Conservation (phyloP, 805 yeast genomes). For the Maudiozyma pseudohumilis region DNA sequence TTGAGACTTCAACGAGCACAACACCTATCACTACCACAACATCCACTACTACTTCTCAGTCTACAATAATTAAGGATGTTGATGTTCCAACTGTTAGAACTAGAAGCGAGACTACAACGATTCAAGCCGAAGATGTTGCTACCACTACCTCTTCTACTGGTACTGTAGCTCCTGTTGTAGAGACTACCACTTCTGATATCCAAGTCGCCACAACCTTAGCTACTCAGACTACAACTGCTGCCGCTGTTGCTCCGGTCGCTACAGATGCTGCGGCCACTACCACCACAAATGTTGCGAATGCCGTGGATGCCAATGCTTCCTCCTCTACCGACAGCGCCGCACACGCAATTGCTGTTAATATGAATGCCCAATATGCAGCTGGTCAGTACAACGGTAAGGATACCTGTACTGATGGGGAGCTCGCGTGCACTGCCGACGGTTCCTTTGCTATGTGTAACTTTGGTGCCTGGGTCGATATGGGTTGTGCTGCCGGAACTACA, state of each 20-base stretch:
- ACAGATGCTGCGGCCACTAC: constrained; percentile 7
- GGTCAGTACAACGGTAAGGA: constrained; percentile 38
- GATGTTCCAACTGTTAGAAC: neutral
- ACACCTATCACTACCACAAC: constrained; percentile 1
- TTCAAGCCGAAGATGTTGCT: neutral
- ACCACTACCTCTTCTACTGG: neutral
- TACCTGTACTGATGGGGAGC: constrained; percentile 39
- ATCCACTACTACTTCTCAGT: neutral
- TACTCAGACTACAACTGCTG: neutral
- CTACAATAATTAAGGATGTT: neutral
- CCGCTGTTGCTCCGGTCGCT: constrained; percentile 3
- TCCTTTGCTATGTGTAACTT: constrained; percentile 43
- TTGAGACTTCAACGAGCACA: constrained; percentile 4
- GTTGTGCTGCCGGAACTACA: constrained; percentile 54
- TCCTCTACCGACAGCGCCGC: constrained; percentile 29
- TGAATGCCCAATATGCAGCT: constrained; percentile 35
- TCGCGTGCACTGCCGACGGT: constrained; percentile 44
- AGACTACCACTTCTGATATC: neutral
- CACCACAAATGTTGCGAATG: constrained; percentile 3
- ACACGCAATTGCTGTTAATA: constrained; percentile 33
- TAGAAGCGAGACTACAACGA: neutral
- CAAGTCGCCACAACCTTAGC: neutral
- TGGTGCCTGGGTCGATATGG: constrained; percentile 46
- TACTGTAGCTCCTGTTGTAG: neutral
- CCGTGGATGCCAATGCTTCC: constrained; percentile 7